Evolutionary conservation across 768 basidiomycete genomes (phyloP), one percentile per base, ranked within the genome.

Genomic region (Lactarius indigo): DNA sequence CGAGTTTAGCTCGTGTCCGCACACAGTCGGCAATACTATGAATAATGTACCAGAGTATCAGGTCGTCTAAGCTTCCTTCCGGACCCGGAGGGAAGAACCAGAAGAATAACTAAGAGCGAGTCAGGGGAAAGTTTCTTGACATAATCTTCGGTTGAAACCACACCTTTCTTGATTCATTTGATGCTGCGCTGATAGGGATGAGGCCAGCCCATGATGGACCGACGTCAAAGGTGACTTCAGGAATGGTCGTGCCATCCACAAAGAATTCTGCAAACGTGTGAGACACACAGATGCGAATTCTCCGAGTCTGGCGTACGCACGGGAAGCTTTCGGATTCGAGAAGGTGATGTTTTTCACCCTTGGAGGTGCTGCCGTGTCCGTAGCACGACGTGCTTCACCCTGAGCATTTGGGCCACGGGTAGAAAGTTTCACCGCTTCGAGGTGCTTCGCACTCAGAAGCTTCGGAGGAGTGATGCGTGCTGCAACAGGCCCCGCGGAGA

Each of bases 21-120:
- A 20, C 17, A 5, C n/a, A 55, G 59, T 23, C 31, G 7, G 9
- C 20, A 26, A 58, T 15, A 26, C 39, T 35, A 44, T 64, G 50
- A 37, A 77, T 75, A 62, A 58, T 77, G 58, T 70, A 87, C 90
- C 90, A 91, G 75, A 91, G 88, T 35, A 91, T 87, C 52, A 92
- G 72, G 72, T 91, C 89, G 71, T 92, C 88, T 5, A 83, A 73
- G 69, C 85, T 88, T 23, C 89, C 90, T 70, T 85, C 78, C 0
- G 88, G 87, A 4, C 88, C 89, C 1, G 90, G 88, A 62, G 90
- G 90, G 79, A 90, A 91, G 77, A 90, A 88, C 90, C 90, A 91
- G 78, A 92, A 92, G 79, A 88, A 92, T 20, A 91, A 81, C 88
- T 91, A 47, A 15, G 2, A 26, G 10, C 10, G 26, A 42, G 42